A percentile compares a stretch with the other conserved stretches of the same genome.
These are phyloP conservation scores for Talaromyces nanjingensis DNA, from an alignment of 495 filamentous ascomycete genomes.

Conservation along the genomic window DNA sequence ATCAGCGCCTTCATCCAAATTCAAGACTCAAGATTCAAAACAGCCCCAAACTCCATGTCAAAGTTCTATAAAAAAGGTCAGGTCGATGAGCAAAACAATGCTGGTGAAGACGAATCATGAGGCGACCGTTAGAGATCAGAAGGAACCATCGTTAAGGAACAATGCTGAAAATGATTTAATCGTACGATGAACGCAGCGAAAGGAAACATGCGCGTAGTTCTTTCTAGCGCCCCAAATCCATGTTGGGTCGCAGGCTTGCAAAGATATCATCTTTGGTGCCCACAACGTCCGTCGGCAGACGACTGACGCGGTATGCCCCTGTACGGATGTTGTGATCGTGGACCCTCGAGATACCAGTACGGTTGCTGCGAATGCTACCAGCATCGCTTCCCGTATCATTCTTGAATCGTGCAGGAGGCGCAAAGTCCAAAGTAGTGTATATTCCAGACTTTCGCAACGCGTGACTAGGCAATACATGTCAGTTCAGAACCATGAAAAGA, in stretches of 20 bases:
- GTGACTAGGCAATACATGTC: slow-evolving; percentile 49
- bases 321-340: slow-evolving; percentile 72
- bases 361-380: slow-evolving; percentile 83
- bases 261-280: slow-evolving; percentile 70
- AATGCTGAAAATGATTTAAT: not conserved
- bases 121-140: slow-evolving; percentile 2
- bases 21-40: slow-evolving; percentile 3
- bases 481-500: slow-evolving; percentile 15
- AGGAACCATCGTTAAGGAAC: slow-evolving; percentile 6
- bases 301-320: slow-evolving; percentile 86
- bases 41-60: not conserved
- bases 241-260: slow-evolving; percentile 65
- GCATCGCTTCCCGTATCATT: slow-evolving; percentile 73
- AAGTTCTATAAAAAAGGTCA: slow-evolving; percentile 1
- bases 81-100: slow-evolving; percentile 8
- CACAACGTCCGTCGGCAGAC: slow-evolving; percentile 74
- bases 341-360: slow-evolving; percentile 65
- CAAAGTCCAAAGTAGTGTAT: slow-evolving; percentile 89
- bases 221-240: slow-evolving; percentile 52
- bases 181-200: slow-evolving; percentile 1
- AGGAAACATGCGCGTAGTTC: not conserved
- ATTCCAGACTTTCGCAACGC: slow-evolving; percentile 81
- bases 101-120: slow-evolving; percentile 7
- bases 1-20: slow-evolving; percentile 11
- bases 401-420: slow-evolving; percentile 82